These are phyloP conservation scores for Grosmannia penicillata DNA, from an alignment of 2,329 filamentous ascomycete species.

Conservation along the genomic window DNA sequence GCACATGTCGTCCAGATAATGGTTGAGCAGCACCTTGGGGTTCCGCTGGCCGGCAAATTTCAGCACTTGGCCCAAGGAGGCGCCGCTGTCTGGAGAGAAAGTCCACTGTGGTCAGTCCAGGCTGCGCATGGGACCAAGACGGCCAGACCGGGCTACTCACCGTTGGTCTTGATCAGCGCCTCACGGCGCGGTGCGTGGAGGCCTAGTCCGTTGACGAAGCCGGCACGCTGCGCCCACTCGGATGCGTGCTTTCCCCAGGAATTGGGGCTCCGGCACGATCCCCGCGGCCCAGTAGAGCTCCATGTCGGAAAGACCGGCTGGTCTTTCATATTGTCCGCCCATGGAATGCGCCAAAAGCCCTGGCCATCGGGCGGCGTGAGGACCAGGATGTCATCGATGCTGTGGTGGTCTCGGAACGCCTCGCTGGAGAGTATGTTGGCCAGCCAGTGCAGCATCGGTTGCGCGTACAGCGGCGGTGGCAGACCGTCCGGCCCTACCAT, in stretches of 20 bases:
- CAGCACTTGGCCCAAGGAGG: not conserved
- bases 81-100: slow-evolving; percentile 1
- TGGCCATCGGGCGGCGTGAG: not conserved
- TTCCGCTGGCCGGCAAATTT: slow-evolving; percentile 1
- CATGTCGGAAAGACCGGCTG: not conserved
- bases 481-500: too few species aligned
- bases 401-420: not conserved
- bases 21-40: slow-evolving; percentile 1
- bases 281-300: too few species aligned
- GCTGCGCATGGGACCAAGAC: too few species aligned
- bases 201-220: not conserved
- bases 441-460: too few species aligned
- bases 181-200: not conserved
- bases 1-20: slow-evolving; percentile 2
- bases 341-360: not conserved
- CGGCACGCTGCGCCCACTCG: not conserved
- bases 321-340: not conserved
- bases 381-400: not conserved
- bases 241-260: not conserved
- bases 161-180: slow-evolving; percentile 2
- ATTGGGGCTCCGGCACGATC: not conserved
- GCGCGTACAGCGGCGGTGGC: too few species aligned
- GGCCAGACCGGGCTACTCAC: too few species aligned
- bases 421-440: too few species aligned
- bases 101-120: too few species aligned